phyloP scores from a whole-genome alignment of 768 basidiomycete species.

The Cystofilobasidium capitatum region DNA sequence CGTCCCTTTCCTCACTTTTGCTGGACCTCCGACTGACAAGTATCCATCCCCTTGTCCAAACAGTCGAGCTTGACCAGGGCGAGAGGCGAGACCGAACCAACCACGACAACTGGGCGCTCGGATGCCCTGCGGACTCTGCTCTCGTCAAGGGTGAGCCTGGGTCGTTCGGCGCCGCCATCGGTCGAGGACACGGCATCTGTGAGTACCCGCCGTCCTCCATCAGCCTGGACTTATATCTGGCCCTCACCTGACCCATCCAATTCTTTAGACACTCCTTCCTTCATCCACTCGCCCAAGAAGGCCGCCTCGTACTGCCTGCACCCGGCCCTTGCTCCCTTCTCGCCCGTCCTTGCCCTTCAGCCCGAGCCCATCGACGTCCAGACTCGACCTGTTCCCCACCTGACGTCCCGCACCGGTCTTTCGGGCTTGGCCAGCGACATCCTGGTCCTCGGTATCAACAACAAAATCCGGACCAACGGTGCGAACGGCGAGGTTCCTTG shows the following conservation, averaged over 20 bases:
- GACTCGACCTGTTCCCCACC: slow-evolving; percentile 18
- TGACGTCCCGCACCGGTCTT: slow-evolving; percentile 3
- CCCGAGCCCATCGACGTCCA: slow-evolving; percentile 19
- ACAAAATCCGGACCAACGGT: not conserved
- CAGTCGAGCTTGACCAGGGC: slow-evolving; percentile 21
- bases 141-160: slow-evolving; percentile 4
- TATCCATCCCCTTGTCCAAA: not conserved
- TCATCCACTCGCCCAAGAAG: slow-evolving; percentile 16
- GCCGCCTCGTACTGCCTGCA: slow-evolving; percentile 15
- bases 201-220: not conserved
- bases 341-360: slow-evolving; percentile 9
- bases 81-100: not conserved
- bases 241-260: too few relatives aligned
- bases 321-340: slow-evolving; percentile 4
- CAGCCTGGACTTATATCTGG: not conserved
- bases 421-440: slow-evolving; percentile 9
- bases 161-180: slow-evolving; percentile 4
- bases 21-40: not conserved
- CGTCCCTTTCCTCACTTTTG: not conserved
- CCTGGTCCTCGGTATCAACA: slow-evolving; percentile 13
- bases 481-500: slow-evolving; percentile 7
- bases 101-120: slow-evolving; percentile 12
- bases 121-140: not conserved
- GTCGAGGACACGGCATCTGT: not conserved
- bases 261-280: slow-evolving; percentile 13